Evolutionary conservation across 1,284 basidiomycete genomes (phyloP).

Genomic region (Puccinia polysora): DNA sequence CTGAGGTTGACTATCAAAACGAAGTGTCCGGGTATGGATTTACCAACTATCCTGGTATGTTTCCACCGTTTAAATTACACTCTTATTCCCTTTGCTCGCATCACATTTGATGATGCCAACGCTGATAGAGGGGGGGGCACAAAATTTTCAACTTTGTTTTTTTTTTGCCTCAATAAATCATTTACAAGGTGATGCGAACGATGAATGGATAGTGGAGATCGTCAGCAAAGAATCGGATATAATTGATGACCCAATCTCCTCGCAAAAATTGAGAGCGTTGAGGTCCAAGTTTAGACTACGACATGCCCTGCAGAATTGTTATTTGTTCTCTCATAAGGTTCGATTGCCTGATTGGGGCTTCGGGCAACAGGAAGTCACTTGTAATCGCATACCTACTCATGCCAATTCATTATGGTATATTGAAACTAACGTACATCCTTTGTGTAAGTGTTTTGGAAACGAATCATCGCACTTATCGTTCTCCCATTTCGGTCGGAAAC

Average conservation of each 20-base stretch:
- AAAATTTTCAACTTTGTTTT: conserved; percentile 46
- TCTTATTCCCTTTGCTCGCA: background rate
- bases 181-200: conserved; percentile 79
- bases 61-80: background rate
- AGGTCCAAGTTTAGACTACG: conserved; percentile 77
- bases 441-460: conserved; percentile 67
- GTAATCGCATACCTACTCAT: conserved; percentile 89
- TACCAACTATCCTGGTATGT: conserved; percentile 60
- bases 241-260: conserved; percentile 62
- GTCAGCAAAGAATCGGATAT: conserved; percentile 55
- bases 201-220: conserved; percentile 92
- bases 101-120: background rate
- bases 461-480: background rate
- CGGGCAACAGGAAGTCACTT: conserved; percentile 95
- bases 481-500: too few species aligned
- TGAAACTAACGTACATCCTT: conserved; percentile 76
- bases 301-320: conserved; percentile 84
- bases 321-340: conserved; percentile 95
- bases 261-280: conserved; percentile 70
- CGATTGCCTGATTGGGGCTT: conserved; percentile 96
- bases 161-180: too few species aligned
- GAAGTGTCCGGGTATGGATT: conserved; percentile 95
- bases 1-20: conserved; percentile 97
- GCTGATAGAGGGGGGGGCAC: background rate
- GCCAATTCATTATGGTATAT: conserved; percentile 91